These are phyloP conservation scores for Cladosporium austrohemisphaericum DNA, from an alignment of 2,329 filamentous ascomycete genomes.

Conservation along the genomic window DNA sequence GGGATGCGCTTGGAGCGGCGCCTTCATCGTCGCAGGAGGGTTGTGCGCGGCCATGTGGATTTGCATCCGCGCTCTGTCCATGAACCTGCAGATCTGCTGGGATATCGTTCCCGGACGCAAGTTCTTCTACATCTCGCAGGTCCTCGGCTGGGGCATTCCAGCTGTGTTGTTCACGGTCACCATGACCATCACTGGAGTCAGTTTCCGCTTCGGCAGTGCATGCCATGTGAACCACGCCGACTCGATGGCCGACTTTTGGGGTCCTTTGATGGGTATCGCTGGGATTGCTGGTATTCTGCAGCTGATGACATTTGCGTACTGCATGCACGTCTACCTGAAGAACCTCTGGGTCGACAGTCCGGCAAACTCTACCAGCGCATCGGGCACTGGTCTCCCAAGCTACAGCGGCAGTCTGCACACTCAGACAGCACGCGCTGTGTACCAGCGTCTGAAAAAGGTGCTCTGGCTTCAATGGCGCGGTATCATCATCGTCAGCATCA, in stretches of 20 bases:
- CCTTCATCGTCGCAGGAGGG: constrained; percentile 80
- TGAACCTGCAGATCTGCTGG: constrained; percentile 98
- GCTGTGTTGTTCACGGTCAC: constrained; percentile 70
- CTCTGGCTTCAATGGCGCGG: constrained; percentile 92
- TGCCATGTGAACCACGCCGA: constrained; percentile 93
- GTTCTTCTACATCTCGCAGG: constrained; percentile 84
- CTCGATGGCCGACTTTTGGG: constrained; percentile 83
- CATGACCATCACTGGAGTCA: constrained; percentile 83
- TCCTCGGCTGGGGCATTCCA: constrained; percentile 79
- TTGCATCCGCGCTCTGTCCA: constrained; percentile 81
- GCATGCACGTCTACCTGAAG: constrained; percentile 88
- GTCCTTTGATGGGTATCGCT: constrained; percentile 76
- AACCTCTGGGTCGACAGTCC: constrained; percentile 70
- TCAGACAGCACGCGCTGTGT: constrained; percentile 82
- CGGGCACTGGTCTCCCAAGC: constrained; percentile 63
- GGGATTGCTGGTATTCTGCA: constrained; percentile 75
- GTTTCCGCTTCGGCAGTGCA: constrained; percentile 84
- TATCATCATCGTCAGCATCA: constrained; percentile 83
- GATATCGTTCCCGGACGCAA: constrained; percentile 80
- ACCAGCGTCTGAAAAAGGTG: constrained; percentile 79
- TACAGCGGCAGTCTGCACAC: constrained; percentile 72
- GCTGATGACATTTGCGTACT: constrained; percentile 79
- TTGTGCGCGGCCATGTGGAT: constrained; percentile 84
- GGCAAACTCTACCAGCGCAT: constrained; percentile 59
- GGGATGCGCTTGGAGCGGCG: constrained; percentile 83